phyloP scores from a whole-genome alignment of 208 protist species.

The Leishmania arabica region DNA sequence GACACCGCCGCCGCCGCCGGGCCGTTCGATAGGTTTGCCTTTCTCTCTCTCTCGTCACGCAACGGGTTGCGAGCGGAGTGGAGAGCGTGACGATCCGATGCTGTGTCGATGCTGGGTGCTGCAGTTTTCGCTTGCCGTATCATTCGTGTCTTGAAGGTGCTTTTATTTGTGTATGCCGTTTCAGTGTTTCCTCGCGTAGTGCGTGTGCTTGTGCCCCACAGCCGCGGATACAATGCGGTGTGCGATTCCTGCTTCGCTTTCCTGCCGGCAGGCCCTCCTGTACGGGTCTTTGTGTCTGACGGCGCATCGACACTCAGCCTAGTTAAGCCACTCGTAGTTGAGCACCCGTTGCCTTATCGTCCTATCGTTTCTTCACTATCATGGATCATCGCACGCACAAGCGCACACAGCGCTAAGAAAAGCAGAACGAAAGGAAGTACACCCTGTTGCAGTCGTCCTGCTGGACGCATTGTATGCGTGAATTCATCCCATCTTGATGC shows the following conservation, averaged over 20 bases:
- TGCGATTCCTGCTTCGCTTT: not conserved
- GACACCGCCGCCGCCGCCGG: not conserved
- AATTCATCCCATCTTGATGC: not conserved
- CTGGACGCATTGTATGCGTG: not conserved
- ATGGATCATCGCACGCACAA: not conserved
- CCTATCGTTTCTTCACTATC: not conserved
- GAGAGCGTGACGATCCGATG: not conserved
- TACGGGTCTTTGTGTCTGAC: not conserved
- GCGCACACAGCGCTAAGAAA: not conserved
- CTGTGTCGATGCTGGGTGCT: not conserved
- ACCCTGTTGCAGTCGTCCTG: not conserved
- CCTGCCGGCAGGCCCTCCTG: not conserved
- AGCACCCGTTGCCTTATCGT: not conserved
- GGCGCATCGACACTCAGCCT: not conserved
- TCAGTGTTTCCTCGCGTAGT: not conserved
- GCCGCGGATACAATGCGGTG: not conserved
- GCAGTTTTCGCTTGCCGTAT: not conserved
- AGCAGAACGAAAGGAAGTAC: not conserved
- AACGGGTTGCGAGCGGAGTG: not conserved
- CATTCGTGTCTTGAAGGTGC: not conserved
- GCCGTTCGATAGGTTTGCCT: not conserved
- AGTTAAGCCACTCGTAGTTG: not conserved
- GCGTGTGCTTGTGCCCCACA: not conserved
- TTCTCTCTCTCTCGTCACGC: conserved; percentile 1
- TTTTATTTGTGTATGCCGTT: not conserved